A percentile compares a stretch with the other conserved stretches of the same genome.
phyloP scores from a whole-genome alignment of 73 alveolate species.

The Uronychia setigera region DNA sequence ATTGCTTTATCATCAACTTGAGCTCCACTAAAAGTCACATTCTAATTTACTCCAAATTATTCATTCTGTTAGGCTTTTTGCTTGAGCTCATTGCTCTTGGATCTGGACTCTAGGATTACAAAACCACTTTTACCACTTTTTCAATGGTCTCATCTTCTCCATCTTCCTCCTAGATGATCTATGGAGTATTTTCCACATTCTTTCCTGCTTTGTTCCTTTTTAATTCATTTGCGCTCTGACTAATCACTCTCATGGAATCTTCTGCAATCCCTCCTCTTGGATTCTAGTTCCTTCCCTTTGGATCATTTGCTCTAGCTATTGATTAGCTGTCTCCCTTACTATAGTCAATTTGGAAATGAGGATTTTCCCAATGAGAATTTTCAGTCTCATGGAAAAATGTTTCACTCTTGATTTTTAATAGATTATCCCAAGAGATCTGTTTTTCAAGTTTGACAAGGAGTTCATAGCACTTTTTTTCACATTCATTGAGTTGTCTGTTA shows the following conservation, averaged over 20 bases:
- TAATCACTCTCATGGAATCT: constrained; percentile 31
- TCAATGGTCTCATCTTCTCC: constrained; percentile 24
- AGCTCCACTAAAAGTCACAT: constrained; percentile 7
- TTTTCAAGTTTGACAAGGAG: constrained; percentile 65
- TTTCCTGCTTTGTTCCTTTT: constrained; percentile 6
- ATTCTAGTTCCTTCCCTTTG: constrained; percentile 7
- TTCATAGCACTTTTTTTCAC: constrained; percentile 56
- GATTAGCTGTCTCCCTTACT: constrained; percentile 10
- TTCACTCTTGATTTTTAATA: constrained; percentile 46
- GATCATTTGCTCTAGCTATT: constrained; percentile 30
- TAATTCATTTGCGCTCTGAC: constrained; percentile 24
- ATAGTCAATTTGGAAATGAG: constrained; percentile 30
- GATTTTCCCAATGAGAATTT: constrained; percentile 34
- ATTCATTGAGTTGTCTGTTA: constrained; percentile 11
- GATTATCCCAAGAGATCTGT: constrained; percentile 64
- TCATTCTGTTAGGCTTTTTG: constrained; percentile 26
- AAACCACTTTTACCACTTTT: constrained; percentile 8
- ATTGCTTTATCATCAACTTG: constrained; percentile 45
- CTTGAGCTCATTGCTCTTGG: not conserved
- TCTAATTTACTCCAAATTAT: constrained; percentile 12
- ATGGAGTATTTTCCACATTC: constrained; percentile 10
- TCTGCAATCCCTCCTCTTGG: constrained; percentile 10
- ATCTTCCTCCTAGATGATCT: constrained; percentile 16
- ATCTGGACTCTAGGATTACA: constrained; percentile 7
- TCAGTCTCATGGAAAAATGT: constrained; percentile 41